Conservation (phyloP, 2,329 filamentous ascomycete genomes). For the Drechmeria coniospora region DNA sequence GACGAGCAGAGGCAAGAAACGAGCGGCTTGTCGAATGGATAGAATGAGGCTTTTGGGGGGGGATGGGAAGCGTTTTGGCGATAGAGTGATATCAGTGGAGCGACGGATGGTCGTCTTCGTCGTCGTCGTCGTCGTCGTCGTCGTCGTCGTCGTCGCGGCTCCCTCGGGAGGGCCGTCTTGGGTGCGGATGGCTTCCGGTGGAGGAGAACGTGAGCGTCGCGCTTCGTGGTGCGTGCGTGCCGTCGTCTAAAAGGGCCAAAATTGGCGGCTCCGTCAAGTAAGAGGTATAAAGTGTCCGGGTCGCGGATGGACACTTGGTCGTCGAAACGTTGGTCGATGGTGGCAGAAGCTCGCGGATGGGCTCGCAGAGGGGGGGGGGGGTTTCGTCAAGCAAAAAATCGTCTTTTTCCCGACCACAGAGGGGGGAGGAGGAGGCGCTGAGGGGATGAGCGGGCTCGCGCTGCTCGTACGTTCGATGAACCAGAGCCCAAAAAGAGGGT, state of each 20-base stretch:
- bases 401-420: conserved; percentile 5
- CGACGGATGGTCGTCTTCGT: conserved; percentile 11
- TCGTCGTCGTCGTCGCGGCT: conserved; percentile 17
- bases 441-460: too few relatives aligned
- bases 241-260: conserved; percentile 2
- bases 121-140: too few relatives aligned
- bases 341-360: too few relatives aligned
- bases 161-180: conserved; percentile 17
- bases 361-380: too few relatives aligned
- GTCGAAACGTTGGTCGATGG: too few relatives aligned
- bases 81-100: too few relatives aligned
- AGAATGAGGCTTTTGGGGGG: neutral
- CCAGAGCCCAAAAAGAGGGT: too few relatives aligned
- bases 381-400: conserved; percentile 3
- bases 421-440: too few relatives aligned
- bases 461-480: too few relatives aligned
- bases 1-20: conserved; percentile 3
- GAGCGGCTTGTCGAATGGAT: conserved; percentile 1
- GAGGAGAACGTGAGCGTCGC: neutral
- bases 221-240: too few relatives aligned
- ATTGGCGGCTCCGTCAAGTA: neutral
- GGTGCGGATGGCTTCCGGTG: conserved; percentile 7
- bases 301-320: conserved; percentile 4
- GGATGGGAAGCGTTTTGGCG: neutral
- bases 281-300: neutral